Evolutionary conservation across 164 flowering plant species (phyloP).

Genomic region (Stephania yunnanensis): DNA sequence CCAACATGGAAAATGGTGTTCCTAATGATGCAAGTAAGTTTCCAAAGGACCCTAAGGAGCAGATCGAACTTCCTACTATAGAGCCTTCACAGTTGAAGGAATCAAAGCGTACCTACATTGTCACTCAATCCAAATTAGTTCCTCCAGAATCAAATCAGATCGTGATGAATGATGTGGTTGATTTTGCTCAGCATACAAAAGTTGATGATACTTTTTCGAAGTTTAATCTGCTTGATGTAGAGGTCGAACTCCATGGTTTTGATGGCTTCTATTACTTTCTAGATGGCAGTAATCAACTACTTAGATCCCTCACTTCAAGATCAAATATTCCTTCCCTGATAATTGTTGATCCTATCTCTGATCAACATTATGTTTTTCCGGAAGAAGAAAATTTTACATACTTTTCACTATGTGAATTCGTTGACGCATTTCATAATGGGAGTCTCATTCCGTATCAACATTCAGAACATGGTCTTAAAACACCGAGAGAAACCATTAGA

Average conservation of each 20-base stretch:
- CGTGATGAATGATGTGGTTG: slow-evolving; percentile 11
- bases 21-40: slow-evolving; percentile 15
- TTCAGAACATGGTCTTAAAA: slow-evolving; percentile 33
- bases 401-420: slow-evolving; percentile 42
- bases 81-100: slow-evolving; percentile 14
- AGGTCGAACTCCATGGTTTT: slow-evolving; percentile 20
- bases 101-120: slow-evolving; percentile 17
- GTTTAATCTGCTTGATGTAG: neutral
- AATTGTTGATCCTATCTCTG: slow-evolving; percentile 63
- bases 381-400: slow-evolving; percentile 32
- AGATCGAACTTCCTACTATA: slow-evolving; percentile 10
- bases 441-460: slow-evolving; percentile 60
- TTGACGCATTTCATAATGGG: slow-evolving; percentile 54
- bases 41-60: slow-evolving; percentile 13
- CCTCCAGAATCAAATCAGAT: slow-evolving; percentile 18
- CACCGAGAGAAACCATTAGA: slow-evolving; percentile 31
- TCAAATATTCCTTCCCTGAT: slow-evolving; percentile 60
- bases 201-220: slow-evolving; percentile 10
- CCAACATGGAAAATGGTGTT: slow-evolving; percentile 21
- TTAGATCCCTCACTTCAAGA: slow-evolving; percentile 48
- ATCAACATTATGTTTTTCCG: slow-evolving; percentile 59
- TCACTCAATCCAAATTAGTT: slow-evolving; percentile 6
- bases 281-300: slow-evolving; percentile 64
- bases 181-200: slow-evolving; percentile 17
- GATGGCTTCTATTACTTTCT: slow-evolving; percentile 59